Evolutionary conservation across 352 stramenopile genomes (phyloP).

Genomic region (Phytophthora ramorum): DNA sequence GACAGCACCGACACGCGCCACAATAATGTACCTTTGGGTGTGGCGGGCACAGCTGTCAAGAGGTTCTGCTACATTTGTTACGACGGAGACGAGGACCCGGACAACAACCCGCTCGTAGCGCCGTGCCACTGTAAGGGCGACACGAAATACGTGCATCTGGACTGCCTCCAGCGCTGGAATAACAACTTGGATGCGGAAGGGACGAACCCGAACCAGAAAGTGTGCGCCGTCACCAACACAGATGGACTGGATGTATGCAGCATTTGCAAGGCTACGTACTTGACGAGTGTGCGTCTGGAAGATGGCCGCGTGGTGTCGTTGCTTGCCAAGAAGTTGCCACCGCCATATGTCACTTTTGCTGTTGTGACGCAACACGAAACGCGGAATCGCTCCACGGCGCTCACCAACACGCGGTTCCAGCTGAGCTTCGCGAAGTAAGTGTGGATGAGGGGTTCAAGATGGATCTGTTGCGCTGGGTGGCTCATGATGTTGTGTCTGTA

Average conservation of each 20-base stretch:
- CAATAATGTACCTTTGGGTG: conserved; percentile 47
- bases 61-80: conserved; percentile 95
- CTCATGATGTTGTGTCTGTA: conserved; percentile 15
- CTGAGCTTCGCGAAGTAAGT: conserved; percentile 92
- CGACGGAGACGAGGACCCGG: conserved; percentile 86
- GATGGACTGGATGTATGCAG: conserved; percentile 90
- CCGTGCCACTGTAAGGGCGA: conserved; percentile 93
- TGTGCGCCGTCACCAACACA: conserved; percentile 91
- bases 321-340: conserved; percentile 86
- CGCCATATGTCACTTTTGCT: conserved; percentile 92
- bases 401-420: conserved; percentile 94
- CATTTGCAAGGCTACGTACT: conserved; percentile 93
- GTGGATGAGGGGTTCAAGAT: background rate
- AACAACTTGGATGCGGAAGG: conserved; percentile 86
- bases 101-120: conserved; percentile 89
- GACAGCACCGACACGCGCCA: conserved; percentile 16
- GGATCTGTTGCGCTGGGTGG: background rate
- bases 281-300: conserved; percentile 89
- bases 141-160: conserved; percentile 93
- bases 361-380: conserved; percentile 92
- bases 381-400: conserved; percentile 74
- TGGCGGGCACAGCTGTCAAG: conserved; percentile 54
- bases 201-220: conserved; percentile 85
- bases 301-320: conserved; percentile 88
- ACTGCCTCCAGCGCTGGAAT: conserved; percentile 94